These are phyloP conservation scores for Cryptosporidium sp. DNA, from an alignment of 169 alveolate species.

Conservation along the genomic window DNA sequence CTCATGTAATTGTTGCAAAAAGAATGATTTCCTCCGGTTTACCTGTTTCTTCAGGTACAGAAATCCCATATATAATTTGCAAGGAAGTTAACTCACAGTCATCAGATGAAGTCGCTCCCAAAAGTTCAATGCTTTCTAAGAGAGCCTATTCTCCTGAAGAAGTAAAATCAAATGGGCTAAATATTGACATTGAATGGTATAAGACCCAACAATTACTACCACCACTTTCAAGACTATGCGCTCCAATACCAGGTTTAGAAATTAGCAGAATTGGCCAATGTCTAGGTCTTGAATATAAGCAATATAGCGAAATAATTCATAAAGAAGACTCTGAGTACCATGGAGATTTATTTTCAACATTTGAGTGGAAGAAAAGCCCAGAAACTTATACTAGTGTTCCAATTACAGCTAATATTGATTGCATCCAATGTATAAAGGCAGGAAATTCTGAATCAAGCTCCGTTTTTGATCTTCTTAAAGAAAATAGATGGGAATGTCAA, in stretches of 20 bases:
- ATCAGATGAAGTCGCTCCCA: constrained; percentile 14
- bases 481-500: constrained; percentile 43
- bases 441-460: constrained; percentile 10
- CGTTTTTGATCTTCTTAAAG: constrained; percentile 26
- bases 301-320: constrained; percentile 53
- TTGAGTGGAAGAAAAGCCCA: constrained; percentile 67
- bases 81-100: constrained; percentile 77
- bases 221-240: constrained; percentile 91
- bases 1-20: constrained; percentile 95
- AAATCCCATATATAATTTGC: constrained; percentile 93
- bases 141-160: constrained; percentile 92
- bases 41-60: constrained; percentile 89
- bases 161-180: constrained; percentile 83
- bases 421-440: constrained; percentile 11
- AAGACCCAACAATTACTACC: constrained; percentile 92
- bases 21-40: constrained; percentile 88
- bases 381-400: constrained; percentile 50
- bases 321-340: constrained; percentile 45
- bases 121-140: constrained; percentile 79
- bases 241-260: constrained; percentile 91
- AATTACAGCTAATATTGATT: constrained; percentile 38
- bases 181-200: constrained; percentile 91
- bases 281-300: constrained; percentile 57
- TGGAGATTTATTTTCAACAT: constrained; percentile 11
- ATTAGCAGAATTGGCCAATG: constrained; percentile 80